Base-by-base conservation (phyloP, 164 flowering plant genomes). In the Aristolochia fimbriata region DNA sequence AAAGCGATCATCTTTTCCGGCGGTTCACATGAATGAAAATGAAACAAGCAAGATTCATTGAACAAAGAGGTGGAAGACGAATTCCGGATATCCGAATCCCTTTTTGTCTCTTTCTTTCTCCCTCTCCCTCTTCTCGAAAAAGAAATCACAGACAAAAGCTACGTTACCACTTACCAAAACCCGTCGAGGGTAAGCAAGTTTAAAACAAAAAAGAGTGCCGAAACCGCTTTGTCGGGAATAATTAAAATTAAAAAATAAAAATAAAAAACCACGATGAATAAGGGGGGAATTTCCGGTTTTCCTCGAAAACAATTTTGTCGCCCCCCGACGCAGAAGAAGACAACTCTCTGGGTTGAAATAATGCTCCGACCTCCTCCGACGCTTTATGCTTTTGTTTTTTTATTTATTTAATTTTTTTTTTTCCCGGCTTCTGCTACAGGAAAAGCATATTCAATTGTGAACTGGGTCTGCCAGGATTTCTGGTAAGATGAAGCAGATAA, bases 21-120 rank as follows among this genome's bases (percentile, higher is more conserved):
- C 27, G 16, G 3, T 30, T 56, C 15, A 41, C 23, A 22, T 33
- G 61, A 2, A 14, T 19, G 47, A n/a, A n/a, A n/a, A n/a, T n/a
- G n/a, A n/a, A n/a, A n/a, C n/a, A n/a, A n/a, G n/a, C n/a, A n/a
- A 21, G 51, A 58, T 58, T 49, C 61, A 58, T 23, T 21, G 61
- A 58, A 58, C 49, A 58, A n/a, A 15, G 50, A 15, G 19, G 23
- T 37, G 4, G 12, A 37, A 41, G 30, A 58, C 47, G 51, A 46
- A 22, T 58, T 46, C 25, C 30, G 3, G 30, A 61, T 50, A 5
- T 59, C 62, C 24, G 20, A 17, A 56, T 13, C 16, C 10, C 48
- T 25, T 2, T 23, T 61, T 61, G 64, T 61, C 64, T 12, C 43
- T 51, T 50, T 61, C 45, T 51, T 17, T 50, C 25, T 16, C 15